Conservation (phyloP, 768 basidiomycete genomes). For the Mycena venus region DNA sequence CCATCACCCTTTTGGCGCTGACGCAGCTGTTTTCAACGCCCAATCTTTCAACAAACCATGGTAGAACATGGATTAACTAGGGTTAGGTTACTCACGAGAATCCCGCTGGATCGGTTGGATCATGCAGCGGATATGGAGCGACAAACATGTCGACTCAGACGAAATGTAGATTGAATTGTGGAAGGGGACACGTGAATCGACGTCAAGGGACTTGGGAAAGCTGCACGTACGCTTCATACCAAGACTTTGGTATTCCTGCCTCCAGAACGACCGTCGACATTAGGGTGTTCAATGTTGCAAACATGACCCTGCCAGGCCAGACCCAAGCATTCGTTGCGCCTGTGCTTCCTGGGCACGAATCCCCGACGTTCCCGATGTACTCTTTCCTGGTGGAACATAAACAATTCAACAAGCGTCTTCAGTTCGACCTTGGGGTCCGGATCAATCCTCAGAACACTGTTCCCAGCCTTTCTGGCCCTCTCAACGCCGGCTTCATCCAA, state of each 20-base stretch:
- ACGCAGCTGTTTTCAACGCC: too few species aligned
- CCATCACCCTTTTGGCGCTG: too few species aligned
- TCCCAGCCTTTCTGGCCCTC: background rate
- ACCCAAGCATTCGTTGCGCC: background rate
- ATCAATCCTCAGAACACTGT: background rate
- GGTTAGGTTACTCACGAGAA: too few species aligned
- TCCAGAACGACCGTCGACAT: conserved; percentile 21
- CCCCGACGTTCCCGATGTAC: background rate
- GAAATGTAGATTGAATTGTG: too few species aligned
- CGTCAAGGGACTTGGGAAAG: too few species aligned
- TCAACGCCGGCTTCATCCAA: background rate
- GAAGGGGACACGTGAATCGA: too few species aligned
- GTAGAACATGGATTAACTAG: too few species aligned
- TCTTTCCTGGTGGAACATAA: conserved; percentile 21
- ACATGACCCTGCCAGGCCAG: background rate
- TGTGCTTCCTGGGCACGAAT: background rate
- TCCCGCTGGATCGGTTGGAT: background rate
- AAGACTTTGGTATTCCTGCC: conserved; percentile 13
- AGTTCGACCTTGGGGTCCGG: conserved; percentile 26
- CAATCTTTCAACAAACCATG: too few species aligned
- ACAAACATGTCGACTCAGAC: background rate
- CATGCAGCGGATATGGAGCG: background rate
- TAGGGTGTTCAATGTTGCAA: conserved; percentile 14
- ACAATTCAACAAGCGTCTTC: background rate
- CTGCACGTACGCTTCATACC: background rate